phyloP scores from a whole-genome alignment of 176 grass and related monocot genomes.

The Echinochloa phyllopogon region DNA sequence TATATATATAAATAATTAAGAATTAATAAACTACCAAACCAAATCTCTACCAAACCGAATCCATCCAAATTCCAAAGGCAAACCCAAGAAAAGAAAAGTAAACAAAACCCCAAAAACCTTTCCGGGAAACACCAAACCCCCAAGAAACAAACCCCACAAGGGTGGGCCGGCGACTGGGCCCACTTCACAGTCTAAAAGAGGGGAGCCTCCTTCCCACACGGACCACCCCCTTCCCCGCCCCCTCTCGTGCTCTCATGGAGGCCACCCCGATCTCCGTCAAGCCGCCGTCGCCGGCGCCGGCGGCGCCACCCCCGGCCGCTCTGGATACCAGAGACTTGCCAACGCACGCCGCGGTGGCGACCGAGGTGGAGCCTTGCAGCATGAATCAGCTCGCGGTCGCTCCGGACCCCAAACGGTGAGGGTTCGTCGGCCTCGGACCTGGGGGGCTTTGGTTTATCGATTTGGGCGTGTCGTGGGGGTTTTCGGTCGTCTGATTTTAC shows the following conservation, averaged over 20 bases:
- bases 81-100: background rate
- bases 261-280: constrained; percentile 68
- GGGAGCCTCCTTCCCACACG: constrained; percentile 20
- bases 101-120: background rate
- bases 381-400: constrained; percentile 61
- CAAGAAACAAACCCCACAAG: constrained; percentile 24
- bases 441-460: background rate
- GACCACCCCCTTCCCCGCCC: background rate
- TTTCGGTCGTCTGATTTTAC: constrained; percentile 25
- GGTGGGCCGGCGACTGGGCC: constrained; percentile 6
- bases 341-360: background rate
- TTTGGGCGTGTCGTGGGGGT: background rate
- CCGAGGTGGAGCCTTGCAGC: constrained; percentile 24
- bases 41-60: constrained; percentile 6
- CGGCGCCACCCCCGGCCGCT: background rate
- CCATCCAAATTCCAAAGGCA: background rate
- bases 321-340: background rate
- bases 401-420: constrained; percentile 55
- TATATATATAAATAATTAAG: background rate
- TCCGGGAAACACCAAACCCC: background rate
- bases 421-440: background rate
- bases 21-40: background rate
- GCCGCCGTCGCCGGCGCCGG: constrained; percentile 44
- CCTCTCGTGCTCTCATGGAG: constrained; percentile 47
- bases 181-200: constrained; percentile 40